These are phyloP conservation scores for Cutaneotrichosporon daszewskae DNA, from an alignment of 1,284 basidiomycete species.

Conservation along the genomic window DNA sequence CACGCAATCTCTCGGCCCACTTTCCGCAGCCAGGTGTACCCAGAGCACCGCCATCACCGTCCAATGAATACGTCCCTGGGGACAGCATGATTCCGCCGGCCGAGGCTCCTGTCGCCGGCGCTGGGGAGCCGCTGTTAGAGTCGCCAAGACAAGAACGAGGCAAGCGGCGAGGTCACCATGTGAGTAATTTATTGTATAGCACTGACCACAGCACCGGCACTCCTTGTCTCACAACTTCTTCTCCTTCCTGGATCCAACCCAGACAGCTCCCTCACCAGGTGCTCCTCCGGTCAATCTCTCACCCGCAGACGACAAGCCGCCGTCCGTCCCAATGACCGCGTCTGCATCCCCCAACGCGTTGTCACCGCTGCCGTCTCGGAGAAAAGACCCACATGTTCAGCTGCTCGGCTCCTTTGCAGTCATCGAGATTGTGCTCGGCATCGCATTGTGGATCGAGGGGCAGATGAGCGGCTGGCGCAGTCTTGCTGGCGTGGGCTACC, in stretches of 20 bases:
- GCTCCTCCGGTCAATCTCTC: constrained; percentile 11
- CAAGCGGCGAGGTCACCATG: constrained; percentile 68
- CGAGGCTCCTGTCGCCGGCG: constrained; percentile 15
- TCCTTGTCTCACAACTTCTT: constrained; percentile 92
- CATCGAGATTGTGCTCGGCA: constrained; percentile 52
- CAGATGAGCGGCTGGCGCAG: constrained; percentile 82
- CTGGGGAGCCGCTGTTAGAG: neutral
- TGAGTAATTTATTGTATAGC: constrained; percentile 19
- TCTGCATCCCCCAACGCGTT: constrained; percentile 22
- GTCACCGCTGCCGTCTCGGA: constrained; percentile 28
- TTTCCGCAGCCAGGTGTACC: constrained; percentile 72
- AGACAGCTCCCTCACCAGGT: constrained; percentile 38
- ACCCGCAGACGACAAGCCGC: constrained; percentile 21
- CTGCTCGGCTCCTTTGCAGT: constrained; percentile 47
- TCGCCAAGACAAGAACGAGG: constrained; percentile 26
- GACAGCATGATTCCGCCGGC: constrained; percentile 25
- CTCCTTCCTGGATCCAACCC: constrained; percentile 66
- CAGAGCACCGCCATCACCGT: constrained; percentile 11
- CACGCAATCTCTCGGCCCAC: constrained; percentile 82
- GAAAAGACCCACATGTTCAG: constrained; percentile 41
- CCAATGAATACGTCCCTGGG: constrained; percentile 10
- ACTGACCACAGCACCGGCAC: constrained; percentile 62
- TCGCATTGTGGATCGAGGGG: constrained; percentile 77
- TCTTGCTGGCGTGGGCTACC: constrained; percentile 86
- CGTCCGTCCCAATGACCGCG: constrained; percentile 28